Conservation (phyloP, 768 basidiomycete species). For the Phylloporus arenicola region DNA sequence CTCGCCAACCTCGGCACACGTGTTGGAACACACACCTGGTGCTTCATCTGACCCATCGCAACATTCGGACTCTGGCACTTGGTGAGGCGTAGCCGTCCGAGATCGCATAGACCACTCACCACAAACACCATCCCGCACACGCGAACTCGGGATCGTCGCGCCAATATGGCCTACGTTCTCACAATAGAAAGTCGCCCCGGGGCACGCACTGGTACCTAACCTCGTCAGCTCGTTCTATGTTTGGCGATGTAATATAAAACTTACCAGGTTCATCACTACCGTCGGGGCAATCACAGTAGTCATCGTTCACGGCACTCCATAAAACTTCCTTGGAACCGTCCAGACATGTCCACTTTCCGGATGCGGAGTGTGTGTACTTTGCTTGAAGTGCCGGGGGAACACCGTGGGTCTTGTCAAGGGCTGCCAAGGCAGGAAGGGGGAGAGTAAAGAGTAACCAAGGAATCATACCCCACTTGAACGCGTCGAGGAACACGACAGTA, state of each 20-base stretch:
- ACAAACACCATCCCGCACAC: constrained; percentile 91
- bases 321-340: constrained; percentile 75
- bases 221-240: constrained; percentile 6
- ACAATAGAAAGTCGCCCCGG: constrained; percentile 75
- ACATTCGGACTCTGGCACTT: constrained; percentile 69
- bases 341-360: constrained; percentile 70
- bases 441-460: constrained; percentile 43
- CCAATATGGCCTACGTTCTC: constrained; percentile 86
- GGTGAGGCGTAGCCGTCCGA: constrained; percentile 11
- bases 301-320: constrained; percentile 84
- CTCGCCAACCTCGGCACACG: constrained; percentile 71
- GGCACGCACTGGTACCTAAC: constrained; percentile 81
- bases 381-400: constrained; percentile 50
- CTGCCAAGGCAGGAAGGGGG: constrained; percentile 38
- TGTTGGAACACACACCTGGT: constrained; percentile 71
- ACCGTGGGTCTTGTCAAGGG: constrained; percentile 48
- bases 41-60: constrained; percentile 96
- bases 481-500: background rate
- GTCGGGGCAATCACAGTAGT: constrained; percentile 90
- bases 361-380: constrained; percentile 48
- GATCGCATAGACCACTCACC: constrained; percentile 45
- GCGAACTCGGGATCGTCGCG: constrained; percentile 65
- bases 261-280: constrained; percentile 94
- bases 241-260: constrained; percentile 4
- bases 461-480: constrained; percentile 34